Base-by-base conservation (phyloP, 108 stramenopile genomes). In the Skeletonema costatum region DNA sequence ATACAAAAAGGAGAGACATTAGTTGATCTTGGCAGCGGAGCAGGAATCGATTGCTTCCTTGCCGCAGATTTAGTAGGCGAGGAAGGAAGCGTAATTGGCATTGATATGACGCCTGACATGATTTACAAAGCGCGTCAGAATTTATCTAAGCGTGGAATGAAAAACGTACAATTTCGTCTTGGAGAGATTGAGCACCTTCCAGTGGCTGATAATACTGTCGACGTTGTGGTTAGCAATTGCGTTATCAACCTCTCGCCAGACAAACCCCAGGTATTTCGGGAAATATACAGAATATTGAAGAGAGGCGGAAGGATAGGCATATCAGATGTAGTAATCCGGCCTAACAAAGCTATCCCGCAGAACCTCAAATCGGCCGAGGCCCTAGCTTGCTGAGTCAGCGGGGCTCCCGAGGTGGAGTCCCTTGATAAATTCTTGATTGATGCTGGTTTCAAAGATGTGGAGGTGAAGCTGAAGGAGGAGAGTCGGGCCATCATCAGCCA, bases 111-210 rank as follows among this genome's bases (percentile, higher is more conserved):
- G 29, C 83, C 86, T 0, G 89, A 84, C 19, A 87, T 87, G 82
- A 50, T 91, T 5, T 41, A 59, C 62, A 76, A 70, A 50, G 89
- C 89, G 12, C 60, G 86, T 31, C 56, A 62, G 51, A 70, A 83
- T 42, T 84, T 85, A 29, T 64, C 63, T 12, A 46, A 79, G 30
- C 61, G 75, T 7, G 44, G 38, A 17, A 17, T 41, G 13, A 76
- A 36, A 39, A 90, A 92, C 74, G 85, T 91, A 19, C 68, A 86
- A 58, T 96, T 96, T 71, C 74, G 86, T 25, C 84, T 93, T n/a
- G 94, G 92, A n/a, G 93, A 92, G 73, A 97, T 97, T 73, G 97
- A 96, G 85, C 66, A 86, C 64, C 82, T 97, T 17, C 89, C 88
- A 5, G 70, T 97, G 5, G 86, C 89, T 7, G 93, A 93, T 81